phyloP scores from a whole-genome alignment of 805 yeast genomes.

The Cyberlindnera samutprakarnensis region DNA sequence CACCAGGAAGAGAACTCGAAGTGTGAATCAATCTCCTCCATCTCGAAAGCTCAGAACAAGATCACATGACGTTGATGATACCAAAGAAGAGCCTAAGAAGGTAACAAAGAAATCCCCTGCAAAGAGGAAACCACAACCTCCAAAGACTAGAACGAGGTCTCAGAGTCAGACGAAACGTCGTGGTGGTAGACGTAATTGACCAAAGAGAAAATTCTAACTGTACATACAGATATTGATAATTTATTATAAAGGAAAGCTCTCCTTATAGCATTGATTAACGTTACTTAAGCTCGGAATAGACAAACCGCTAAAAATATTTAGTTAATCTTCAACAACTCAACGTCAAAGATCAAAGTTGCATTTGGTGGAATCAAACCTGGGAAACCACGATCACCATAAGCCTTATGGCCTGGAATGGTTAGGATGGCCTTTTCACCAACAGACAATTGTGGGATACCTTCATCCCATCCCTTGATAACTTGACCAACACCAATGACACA shows the following conservation, averaged over 20 bases:
- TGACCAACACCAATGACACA: slow-evolving; percentile 92
- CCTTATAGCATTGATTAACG: background rate
- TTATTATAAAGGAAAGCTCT: too few species aligned
- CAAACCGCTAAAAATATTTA: slow-evolving; percentile 11
- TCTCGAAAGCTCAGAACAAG: too few species aligned
- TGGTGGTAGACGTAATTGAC: slow-evolving; percentile 2
- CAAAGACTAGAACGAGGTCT: slow-evolving; percentile 1
- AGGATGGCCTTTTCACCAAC: slow-evolving; percentile 89
- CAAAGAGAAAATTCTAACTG: too few species aligned
- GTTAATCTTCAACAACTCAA: slow-evolving; percentile 52
- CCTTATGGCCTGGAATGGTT: slow-evolving; percentile 89
- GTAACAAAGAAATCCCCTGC: background rate
- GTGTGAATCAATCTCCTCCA: too few species aligned
- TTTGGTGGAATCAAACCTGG: slow-evolving; percentile 96
- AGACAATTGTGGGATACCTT: slow-evolving; percentile 85
- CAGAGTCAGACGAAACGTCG: slow-evolving; percentile 5
- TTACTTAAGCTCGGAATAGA: background rate
- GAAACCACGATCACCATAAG: slow-evolving; percentile 91
- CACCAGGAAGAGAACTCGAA: too few species aligned
- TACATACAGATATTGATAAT: too few species aligned
- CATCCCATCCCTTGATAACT: slow-evolving; percentile 96
- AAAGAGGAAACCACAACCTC: background rate
- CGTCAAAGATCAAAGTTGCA: slow-evolving; percentile 85
- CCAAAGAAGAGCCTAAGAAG: background rate
- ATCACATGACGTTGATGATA: too few species aligned